Evolutionary conservation across 2,329 filamentous ascomycete species (phyloP), one percentile per base, ranked within the genome.

Genomic region (Sporothrix luriei): DNA sequence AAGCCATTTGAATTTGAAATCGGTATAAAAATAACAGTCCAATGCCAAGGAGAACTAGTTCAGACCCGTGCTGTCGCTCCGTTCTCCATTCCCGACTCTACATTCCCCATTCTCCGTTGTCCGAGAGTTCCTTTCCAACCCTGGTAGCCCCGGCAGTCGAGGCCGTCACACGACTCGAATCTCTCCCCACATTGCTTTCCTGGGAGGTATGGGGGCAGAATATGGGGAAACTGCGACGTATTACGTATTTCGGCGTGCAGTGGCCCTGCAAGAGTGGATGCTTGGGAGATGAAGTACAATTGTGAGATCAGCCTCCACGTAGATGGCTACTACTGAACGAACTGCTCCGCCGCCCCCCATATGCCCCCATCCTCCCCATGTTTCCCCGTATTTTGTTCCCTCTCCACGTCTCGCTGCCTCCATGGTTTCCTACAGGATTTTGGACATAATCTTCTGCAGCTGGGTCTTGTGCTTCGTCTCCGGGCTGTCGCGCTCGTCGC

Each of bases 371-470:
- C 26, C 11, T 46, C 40, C 16, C 33, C 5, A 33, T 33, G 9
- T 5, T 33, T 9, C 33, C 6, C 33, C 33, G 33, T 33, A 33
- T 33, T 33, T 19, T 24, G 3, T 1, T 7, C 21, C 3, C 3
- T 13, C 19, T 10, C n/a, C 21, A 13, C 19, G 9, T 4, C 49
- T 66, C 16, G 1, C 29, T 11, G 1, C 4, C 9, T 16, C 21
- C 51, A 4, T 24, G 1, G 16, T 11, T 26, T 2, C 7, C 51
- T 48, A 64, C 40, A 64, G 4, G n/a, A 64, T 33, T 24, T 49
- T 64, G 40, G 59, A 49, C n/a, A 64, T 1, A n/a, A 48, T 24
- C 59, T 64, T 64, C 5, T 64, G 59, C 14, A 64, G 13, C 59
- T 29, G 26, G 38, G 59, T 64, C 59, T 64, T 64, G 14, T 24